These are phyloP conservation scores for Punica granatum DNA, from an alignment of 345 rosid species.

Conservation along the genomic window DNA sequence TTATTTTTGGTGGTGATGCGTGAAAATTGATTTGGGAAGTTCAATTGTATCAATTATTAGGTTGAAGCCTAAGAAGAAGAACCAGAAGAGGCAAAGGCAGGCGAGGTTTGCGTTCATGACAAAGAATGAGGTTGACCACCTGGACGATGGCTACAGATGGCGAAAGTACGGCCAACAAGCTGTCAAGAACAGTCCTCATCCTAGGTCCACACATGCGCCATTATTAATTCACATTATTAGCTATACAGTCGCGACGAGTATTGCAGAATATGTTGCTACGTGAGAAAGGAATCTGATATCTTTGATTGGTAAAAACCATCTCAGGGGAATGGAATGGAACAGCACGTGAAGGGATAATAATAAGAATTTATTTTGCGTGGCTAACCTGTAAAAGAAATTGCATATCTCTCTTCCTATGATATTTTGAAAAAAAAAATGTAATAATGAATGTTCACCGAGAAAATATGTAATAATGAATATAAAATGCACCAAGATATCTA, in stretches of 20 bases:
- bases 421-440: no score
- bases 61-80: conserved; percentile 13
- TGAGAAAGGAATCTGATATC: neutral
- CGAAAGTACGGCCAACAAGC: conserved; percentile 42
- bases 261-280: neutral
- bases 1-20: neutral
- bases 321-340: neutral
- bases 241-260: neutral
- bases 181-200: conserved; percentile 28
- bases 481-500: no score
- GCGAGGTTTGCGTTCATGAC: conserved; percentile 16
- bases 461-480: no score
- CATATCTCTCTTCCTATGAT: neutral
- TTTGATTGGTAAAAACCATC: neutral
- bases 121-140: conserved; percentile 8
- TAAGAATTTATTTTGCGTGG: neutral
- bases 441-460: no score
- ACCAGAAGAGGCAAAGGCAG: conserved; percentile 8
- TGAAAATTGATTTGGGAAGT: neutral
- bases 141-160: conserved; percentile 45
- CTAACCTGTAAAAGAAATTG: neutral
- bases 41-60: neutral
- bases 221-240: neutral
- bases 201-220: conserved; percentile 27
- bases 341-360: neutral